phyloP scores from a whole-genome alignment of 495 filamentous ascomycete species.

The Podospora didyma region DNA sequence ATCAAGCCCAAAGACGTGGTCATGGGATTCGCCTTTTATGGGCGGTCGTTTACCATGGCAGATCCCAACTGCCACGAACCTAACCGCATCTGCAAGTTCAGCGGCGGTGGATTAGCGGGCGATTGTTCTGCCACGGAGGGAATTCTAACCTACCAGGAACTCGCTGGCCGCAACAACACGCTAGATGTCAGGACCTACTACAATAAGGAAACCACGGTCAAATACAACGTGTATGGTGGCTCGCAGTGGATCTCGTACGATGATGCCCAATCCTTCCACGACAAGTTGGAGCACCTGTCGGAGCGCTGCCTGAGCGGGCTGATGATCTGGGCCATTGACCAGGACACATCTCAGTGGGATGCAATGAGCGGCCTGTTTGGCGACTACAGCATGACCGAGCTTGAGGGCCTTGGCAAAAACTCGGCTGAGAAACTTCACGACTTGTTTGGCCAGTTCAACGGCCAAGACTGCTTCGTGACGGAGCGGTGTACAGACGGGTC shows the following conservation, averaged over 20 bases:
- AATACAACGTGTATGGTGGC: constrained; percentile 33
- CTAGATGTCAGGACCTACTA: constrained; percentile 6
- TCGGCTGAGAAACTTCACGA: background rate
- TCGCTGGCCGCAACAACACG: constrained; percentile 10
- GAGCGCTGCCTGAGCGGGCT: constrained; percentile 17
- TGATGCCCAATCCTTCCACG: constrained; percentile 30
- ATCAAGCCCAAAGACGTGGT: constrained; percentile 39
- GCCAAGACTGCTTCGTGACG: constrained; percentile 29
- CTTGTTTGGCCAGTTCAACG: constrained; percentile 21
- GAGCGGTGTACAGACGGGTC: constrained; percentile 21
- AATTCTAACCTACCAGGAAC: constrained; percentile 34
- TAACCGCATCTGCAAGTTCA: constrained; percentile 24
- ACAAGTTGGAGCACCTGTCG: constrained; percentile 36
- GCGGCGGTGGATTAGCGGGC: constrained; percentile 18
- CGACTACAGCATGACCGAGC: background rate
- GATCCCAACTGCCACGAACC: constrained; percentile 14
- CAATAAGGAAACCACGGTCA: constrained; percentile 24
- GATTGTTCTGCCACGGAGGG: constrained; percentile 29
- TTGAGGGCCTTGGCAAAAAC: too few species aligned
- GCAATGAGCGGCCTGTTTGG: background rate
- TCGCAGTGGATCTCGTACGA: constrained; percentile 47
- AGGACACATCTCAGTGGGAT: constrained; percentile 29
- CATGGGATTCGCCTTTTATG: constrained; percentile 52
- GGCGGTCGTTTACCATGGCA: constrained; percentile 30
- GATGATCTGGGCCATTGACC: constrained; percentile 26